Conservation (phyloP, 2,329 filamentous ascomycete species). For the Penicillium sp. region DNA sequence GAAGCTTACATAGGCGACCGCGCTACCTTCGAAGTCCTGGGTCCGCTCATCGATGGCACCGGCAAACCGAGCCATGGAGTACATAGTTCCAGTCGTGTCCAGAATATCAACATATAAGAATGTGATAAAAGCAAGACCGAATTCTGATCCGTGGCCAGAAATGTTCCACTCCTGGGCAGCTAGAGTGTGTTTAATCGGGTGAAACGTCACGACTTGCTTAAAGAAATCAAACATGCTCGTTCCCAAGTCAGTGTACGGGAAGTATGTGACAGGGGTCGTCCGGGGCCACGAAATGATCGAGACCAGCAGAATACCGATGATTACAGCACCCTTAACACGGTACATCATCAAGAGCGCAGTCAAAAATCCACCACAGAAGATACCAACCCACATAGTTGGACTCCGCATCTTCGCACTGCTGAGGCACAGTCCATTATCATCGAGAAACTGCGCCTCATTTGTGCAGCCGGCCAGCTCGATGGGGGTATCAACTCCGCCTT, state of each 20-base stretch:
- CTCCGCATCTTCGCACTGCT: slow-evolving; percentile 73
- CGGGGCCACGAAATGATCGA: slow-evolving; percentile 89
- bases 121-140: slow-evolving; percentile 80
- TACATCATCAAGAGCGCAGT: slow-evolving; percentile 82
- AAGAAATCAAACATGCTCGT: slow-evolving; percentile 79
- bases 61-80: slow-evolving; percentile 85
- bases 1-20: slow-evolving; percentile 68
- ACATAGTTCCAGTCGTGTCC: slow-evolving; percentile 81
- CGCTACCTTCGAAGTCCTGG: slow-evolving; percentile 83
- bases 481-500: slow-evolving; percentile 67
- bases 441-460: slow-evolving; percentile 47
- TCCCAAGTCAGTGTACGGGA: slow-evolving; percentile 70
- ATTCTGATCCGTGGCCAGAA: slow-evolving; percentile 67
- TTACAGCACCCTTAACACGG: slow-evolving; percentile 82
- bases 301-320: slow-evolving; percentile 77
- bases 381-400: slow-evolving; percentile 82
- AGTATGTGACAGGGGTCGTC: slow-evolving; percentile 73
- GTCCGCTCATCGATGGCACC: slow-evolving; percentile 77
- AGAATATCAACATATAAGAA: slow-evolving; percentile 91
- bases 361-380: slow-evolving; percentile 63
- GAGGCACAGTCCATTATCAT: slow-evolving; percentile 58
- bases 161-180: slow-evolving; percentile 75
- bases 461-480: slow-evolving; percentile 74
- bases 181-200: slow-evolving; percentile 69
- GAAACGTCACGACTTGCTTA: slow-evolving; percentile 82